Percentiles rank a stretch among this genome's conserved stretches.
Conservation (phyloP, 2,329 filamentous ascomycete genomes). For the Beauveria brongniartii region DNA sequence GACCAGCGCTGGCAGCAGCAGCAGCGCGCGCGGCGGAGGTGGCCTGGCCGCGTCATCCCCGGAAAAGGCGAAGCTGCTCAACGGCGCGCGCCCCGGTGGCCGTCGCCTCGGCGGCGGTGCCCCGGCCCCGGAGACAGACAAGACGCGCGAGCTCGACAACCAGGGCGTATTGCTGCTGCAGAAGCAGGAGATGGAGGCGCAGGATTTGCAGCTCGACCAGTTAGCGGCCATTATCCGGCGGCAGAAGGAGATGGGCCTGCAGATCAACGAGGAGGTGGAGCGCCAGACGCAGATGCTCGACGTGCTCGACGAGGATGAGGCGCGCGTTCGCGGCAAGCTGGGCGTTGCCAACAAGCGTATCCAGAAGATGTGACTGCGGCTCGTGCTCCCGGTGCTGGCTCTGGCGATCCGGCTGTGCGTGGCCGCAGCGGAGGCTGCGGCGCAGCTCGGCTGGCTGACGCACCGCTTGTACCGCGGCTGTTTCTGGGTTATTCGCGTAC, state of each 20-base stretch:
- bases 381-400: conserved; percentile 11
- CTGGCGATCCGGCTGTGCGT: conserved; percentile 22
- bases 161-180: conserved; percentile 66
- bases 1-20: conserved; percentile 29
- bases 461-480: not conserved
- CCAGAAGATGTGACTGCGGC: conserved; percentile 49
- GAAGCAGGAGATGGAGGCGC: conserved; percentile 63
- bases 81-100: conserved; percentile 32
- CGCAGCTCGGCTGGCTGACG: conserved; percentile 19
- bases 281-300: conserved; percentile 64
- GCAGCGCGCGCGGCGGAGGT: not conserved
- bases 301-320: conserved; percentile 56
- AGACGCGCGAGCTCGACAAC: conserved; percentile 71
- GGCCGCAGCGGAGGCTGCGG: conserved; percentile 20
- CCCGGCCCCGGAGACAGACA: conserved; percentile 65
- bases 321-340: conserved; percentile 60
- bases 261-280: conserved; percentile 66
- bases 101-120: conserved; percentile 67
- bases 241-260: conserved; percentile 70
- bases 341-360: conserved; percentile 66
- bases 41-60: conserved; percentile 32
- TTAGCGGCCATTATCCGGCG: conserved; percentile 61
- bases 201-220: conserved; percentile 64
- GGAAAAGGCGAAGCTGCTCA: conserved; percentile 43
- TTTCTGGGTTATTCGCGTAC: not conserved